phyloP scores from a whole-genome alignment of 2,329 filamentous ascomycete genomes.

The Aspergillus brasiliensis region DNA sequence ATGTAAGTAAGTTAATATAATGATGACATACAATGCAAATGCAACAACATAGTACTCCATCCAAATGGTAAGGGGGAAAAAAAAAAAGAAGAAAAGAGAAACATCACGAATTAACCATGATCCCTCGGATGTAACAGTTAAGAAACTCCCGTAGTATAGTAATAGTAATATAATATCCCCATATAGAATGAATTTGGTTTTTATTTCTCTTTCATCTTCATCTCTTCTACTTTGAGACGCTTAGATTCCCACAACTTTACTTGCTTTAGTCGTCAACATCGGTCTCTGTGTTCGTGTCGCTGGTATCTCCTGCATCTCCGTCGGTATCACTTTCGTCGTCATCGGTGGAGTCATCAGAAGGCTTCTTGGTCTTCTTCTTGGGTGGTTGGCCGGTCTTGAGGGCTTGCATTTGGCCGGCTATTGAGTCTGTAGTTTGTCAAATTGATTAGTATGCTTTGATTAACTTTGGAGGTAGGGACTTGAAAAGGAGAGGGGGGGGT shows the following conservation, averaged over 20 bases:
- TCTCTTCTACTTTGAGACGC: not conserved
- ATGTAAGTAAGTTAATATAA: too few species aligned
- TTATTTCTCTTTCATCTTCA: slow-evolving; percentile 6
- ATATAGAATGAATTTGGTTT: not conserved
- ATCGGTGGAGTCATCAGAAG: slow-evolving; percentile 62
- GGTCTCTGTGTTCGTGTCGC: slow-evolving; percentile 70
- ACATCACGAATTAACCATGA: too few species aligned
- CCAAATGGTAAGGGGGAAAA: too few species aligned
- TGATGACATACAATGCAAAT: too few species aligned
- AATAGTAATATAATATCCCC: too few species aligned
- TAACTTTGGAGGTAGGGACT: slow-evolving; percentile 12
- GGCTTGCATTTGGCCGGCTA: slow-evolving; percentile 87
- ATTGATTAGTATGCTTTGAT: slow-evolving; percentile 17
- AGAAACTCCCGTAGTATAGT: too few species aligned
- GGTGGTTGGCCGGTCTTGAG: slow-evolving; percentile 69
- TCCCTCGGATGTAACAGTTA: too few species aligned
- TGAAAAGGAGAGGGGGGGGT: slow-evolving; percentile 20
- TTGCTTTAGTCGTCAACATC: slow-evolving; percentile 67
- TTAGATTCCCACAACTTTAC: not conserved
- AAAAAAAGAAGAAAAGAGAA: too few species aligned
- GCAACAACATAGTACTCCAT: too few species aligned
- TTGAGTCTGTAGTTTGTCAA: slow-evolving; percentile 63
- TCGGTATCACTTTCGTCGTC: slow-evolving; percentile 63
- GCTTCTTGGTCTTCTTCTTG: slow-evolving; percentile 61
- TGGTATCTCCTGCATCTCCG: slow-evolving; percentile 61